Evolutionary conservation across 139 green algal species (phyloP), one percentile per base, ranked within the genome.

Genomic region (Protoeuglena noctilucae): DNA sequence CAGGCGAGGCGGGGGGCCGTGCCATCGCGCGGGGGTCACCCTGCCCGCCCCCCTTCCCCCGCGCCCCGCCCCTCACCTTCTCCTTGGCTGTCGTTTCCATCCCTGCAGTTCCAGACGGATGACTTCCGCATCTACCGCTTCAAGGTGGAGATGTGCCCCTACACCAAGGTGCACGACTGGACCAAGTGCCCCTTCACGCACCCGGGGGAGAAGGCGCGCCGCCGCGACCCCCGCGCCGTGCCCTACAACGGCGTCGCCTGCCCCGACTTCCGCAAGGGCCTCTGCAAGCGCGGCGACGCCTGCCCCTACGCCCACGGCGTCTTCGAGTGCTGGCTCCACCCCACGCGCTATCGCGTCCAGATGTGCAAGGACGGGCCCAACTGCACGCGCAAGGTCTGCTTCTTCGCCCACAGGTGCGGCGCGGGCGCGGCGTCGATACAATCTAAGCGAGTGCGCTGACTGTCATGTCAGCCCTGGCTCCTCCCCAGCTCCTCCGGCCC

Each of bases 341-440:
- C 89, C 17, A 74, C 66, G 1, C 72, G 88, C 23, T 97, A 96
- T 69, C 58, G 81, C 5, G 93, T 82, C 1, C 77, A 93, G 76
- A 78, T 93, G 69, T 98, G 89, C 74, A 95, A 81, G 28, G 89
- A 96, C 60, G 89, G 86, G 1, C 49, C 60, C 1, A 54, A 26
- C 24, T 98, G 89, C 75, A 79, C 73, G 53, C 76, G 89, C 2
- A 76, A 79, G 4, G 86, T 96, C 21, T 98, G 89, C 76, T 98
- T 98, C 72, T 98, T 98, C 65, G 89, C 89, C 1, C 89, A 98
- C 68, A 65, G n/a, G n/a, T n/a, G n/a, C n/a, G n/a, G n/a, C n/a
- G n/a, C n/a, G n/a, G n/a, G n/a, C n/a, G n/a, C n/a, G n/a, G n/a
- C n/a, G n/a, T n/a, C n/a, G n/a, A n/a, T n/a, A n/a, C n/a, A n/a